These are phyloP conservation scores for Theileria sp. DNA, from an alignment of 169 alveolate species.

Conservation along the genomic window DNA sequence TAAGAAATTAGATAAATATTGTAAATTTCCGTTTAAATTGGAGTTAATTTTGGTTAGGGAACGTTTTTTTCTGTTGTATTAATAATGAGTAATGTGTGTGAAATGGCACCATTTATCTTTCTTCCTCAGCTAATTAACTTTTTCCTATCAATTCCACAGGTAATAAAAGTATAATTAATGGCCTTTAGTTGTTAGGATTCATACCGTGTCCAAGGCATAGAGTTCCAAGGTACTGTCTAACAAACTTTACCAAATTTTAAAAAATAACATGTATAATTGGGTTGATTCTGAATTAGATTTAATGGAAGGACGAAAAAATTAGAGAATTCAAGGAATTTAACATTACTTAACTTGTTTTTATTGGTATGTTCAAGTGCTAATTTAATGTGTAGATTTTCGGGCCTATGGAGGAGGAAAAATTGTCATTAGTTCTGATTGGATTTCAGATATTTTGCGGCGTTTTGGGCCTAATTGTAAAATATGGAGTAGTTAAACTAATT, in stretches of 20 bases:
- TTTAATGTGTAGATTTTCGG: constrained; percentile 33
- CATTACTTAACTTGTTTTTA: constrained; percentile 81
- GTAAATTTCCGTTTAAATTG: constrained; percentile 56
- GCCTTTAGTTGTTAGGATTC: constrained; percentile 78
- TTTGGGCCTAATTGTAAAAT: constrained; percentile 28
- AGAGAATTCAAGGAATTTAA: constrained; percentile 82
- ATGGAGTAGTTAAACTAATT: background rate
- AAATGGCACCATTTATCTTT: constrained; percentile 72
- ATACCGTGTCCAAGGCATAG: constrained; percentile 91
- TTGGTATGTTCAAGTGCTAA: constrained; percentile 19
- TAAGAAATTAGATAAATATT: constrained; percentile 56
- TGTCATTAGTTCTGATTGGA: constrained; percentile 19
- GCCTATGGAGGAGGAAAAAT: constrained; percentile 47
- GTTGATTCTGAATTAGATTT: constrained; percentile 38
- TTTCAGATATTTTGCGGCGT: constrained; percentile 48
- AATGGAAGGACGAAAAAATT: constrained; percentile 74
- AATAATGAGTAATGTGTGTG: constrained; percentile 39
- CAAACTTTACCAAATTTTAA: too few species aligned
- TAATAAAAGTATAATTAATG: background rate
- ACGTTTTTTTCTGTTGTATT: constrained; percentile 84
- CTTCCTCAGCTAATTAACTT: constrained; percentile 92
- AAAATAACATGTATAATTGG: background rate
- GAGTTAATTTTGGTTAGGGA: constrained; percentile 76
- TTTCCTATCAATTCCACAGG: constrained; percentile 86
- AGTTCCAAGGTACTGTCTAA: constrained; percentile 74